Conservation (phyloP, 495 filamentous ascomycete species). For the Penicillium steckii region DNA sequence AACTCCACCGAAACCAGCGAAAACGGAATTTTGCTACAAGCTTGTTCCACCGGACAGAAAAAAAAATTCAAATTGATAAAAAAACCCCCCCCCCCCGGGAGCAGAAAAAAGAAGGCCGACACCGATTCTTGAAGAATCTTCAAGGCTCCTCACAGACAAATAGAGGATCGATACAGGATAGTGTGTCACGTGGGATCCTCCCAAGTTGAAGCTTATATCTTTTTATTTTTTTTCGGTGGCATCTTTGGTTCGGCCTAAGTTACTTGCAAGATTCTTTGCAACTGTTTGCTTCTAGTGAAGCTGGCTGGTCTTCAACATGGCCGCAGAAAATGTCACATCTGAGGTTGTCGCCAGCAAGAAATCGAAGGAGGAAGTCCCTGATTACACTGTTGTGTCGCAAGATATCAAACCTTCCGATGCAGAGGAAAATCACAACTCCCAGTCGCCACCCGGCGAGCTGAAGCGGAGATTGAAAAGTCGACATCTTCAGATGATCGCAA, state of each 20-base stretch:
- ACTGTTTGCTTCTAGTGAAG: background rate
- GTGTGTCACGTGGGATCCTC: too few species aligned
- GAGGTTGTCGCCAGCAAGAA: conserved; percentile 4
- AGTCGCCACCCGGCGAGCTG: conserved; percentile 21
- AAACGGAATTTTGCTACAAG: conserved; percentile 21
- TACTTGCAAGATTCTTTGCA: background rate
- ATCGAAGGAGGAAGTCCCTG: conserved; percentile 2
- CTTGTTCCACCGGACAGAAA: conserved; percentile 2
- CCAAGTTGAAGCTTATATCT: too few species aligned
- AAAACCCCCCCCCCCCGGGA: too few species aligned
- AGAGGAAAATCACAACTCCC: conserved; percentile 17
- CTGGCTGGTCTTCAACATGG: conserved; percentile 12
- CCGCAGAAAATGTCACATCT: conserved; percentile 10
- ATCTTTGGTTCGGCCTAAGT: too few species aligned
- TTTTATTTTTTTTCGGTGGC: too few species aligned
- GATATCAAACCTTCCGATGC: conserved; percentile 26
- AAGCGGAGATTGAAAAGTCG: conserved; percentile 62
- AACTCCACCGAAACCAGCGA: conserved; percentile 20
- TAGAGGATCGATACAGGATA: too few species aligned
- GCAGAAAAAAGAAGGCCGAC: background rate
- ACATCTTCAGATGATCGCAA: conserved; percentile 68
- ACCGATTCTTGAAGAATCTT: too few species aligned
- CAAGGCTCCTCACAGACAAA: too few species aligned
- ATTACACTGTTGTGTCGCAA: conserved; percentile 13
- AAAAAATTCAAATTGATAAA: background rate